phyloP scores from a whole-genome alignment of 345 rosid genomes.

The Lagerstroemia speciosa region DNA sequence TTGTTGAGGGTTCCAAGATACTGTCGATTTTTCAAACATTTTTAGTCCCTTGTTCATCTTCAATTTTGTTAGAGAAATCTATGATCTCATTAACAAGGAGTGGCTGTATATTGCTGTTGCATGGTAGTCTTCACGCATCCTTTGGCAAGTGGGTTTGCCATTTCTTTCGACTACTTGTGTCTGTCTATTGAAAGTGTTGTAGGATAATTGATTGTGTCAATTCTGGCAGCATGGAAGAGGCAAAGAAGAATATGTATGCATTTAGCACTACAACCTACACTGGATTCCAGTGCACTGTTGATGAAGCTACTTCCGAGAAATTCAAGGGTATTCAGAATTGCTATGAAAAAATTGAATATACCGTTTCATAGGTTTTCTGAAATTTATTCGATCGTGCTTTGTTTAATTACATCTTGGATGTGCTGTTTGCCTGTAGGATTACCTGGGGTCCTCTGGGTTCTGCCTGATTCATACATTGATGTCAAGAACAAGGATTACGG shows the following conservation, averaged over 20 bases:
- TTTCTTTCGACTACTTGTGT: too few relatives aligned
- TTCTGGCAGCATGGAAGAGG: slow-evolving; percentile 79
- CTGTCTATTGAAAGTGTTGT: not conserved
- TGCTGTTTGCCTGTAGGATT: slow-evolving; percentile 42
- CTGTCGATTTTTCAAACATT: too few relatives aligned
- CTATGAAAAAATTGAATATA: not conserved
- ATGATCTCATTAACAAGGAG: too few relatives aligned
- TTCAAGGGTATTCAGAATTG: slow-evolving; percentile 49
- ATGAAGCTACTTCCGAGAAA: slow-evolving; percentile 80
- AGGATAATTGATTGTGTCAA: not conserved
- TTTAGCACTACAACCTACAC: slow-evolving; percentile 92
- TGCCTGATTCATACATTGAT: slow-evolving; percentile 92
- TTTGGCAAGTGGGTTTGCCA: not conserved
- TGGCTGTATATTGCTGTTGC: too few relatives aligned
- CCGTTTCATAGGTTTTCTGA: not conserved
- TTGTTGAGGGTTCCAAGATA: too few relatives aligned
- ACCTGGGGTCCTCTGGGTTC: slow-evolving; percentile 97
- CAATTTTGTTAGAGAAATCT: too few relatives aligned
- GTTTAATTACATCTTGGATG: not conserved
- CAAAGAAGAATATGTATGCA: slow-evolving; percentile 95
- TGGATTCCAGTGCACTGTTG: slow-evolving; percentile 85
- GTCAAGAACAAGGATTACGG: slow-evolving; percentile 98
- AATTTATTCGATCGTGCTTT: not conserved
- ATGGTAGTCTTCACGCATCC: too few relatives aligned
- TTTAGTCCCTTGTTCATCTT: too few relatives aligned